phyloP scores from a whole-genome alignment of 2,329 filamentous ascomycete genomes.

The Proliferodiscus dingleyae region DNA sequence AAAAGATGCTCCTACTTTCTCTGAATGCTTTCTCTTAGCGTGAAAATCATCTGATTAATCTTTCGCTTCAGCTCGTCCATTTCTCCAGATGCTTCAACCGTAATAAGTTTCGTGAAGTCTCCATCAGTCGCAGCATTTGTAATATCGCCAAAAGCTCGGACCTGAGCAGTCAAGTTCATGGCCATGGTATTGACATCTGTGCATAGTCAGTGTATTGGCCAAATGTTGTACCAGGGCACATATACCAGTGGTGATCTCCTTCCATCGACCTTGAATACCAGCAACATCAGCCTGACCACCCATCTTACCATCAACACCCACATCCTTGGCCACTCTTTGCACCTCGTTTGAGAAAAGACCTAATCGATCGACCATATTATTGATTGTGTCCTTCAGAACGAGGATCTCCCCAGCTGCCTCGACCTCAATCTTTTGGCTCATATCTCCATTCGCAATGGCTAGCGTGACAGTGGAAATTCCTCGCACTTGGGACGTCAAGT shows the following conservation, averaged over 20 bases:
- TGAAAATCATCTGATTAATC: conserved; percentile 99
- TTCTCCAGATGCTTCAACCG: conserved; percentile 93
- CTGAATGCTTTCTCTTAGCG: conserved; percentile 91
- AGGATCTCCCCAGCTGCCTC: conserved; percentile 93
- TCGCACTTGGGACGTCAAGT: conserved; percentile 69
- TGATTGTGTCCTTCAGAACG: conserved; percentile 92
- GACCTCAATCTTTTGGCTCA: conserved; percentile 93
- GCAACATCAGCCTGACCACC: conserved; percentile 93
- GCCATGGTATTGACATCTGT: conserved; percentile 35
- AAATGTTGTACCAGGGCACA: neutral
- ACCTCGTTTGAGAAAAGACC: conserved; percentile 96
- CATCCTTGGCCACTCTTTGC: conserved; percentile 91
- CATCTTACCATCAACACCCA: conserved; percentile 97
- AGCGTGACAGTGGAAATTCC: conserved; percentile 93
- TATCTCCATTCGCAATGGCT: conserved; percentile 90
- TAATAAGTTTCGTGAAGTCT: conserved; percentile 94
- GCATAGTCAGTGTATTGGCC: conserved; percentile 4
- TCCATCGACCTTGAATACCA: conserved; percentile 91
- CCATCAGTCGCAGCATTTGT: conserved; percentile 97
- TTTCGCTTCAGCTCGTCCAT: conserved; percentile 99
- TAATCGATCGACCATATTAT: conserved; percentile 95
- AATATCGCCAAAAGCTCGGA: conserved; percentile 95
- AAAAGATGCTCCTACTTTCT: no score
- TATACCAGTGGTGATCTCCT: conserved; percentile 86
- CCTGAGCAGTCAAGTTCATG: conserved; percentile 84